Evolutionary conservation across 2,329 filamentous ascomycete genomes (phyloP).

Genomic region (Stachybotrys chartarum): DNA sequence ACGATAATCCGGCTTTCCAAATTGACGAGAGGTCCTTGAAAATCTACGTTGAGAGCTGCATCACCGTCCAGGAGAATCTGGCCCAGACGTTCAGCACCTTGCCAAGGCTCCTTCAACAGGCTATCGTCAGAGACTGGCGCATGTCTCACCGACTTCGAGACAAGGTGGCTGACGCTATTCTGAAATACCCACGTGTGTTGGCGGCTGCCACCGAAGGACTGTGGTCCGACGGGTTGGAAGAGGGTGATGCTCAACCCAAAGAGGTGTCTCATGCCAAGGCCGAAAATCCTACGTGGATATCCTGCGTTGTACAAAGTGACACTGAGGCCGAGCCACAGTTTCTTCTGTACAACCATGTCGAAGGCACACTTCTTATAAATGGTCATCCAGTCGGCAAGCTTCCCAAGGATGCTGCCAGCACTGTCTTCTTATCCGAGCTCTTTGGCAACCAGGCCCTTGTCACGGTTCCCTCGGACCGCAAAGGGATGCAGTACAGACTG

Average conservation of each 20-base stretch:
- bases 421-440: slow-evolving; percentile 33
- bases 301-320: slow-evolving; percentile 7
- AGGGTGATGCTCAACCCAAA: background rate
- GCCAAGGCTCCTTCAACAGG: slow-evolving; percentile 8
- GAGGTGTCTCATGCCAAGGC: slow-evolving; percentile 3
- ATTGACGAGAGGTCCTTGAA: slow-evolving; percentile 8
- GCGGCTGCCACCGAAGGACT: slow-evolving; percentile 10
- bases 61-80: slow-evolving; percentile 15
- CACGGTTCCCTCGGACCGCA: slow-evolving; percentile 41
- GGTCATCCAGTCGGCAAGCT: slow-evolving; percentile 33
- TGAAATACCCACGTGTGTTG: slow-evolving; percentile 7
- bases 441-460: slow-evolving; percentile 47
- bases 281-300: slow-evolving; percentile 6
- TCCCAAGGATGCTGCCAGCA: slow-evolving; percentile 38
- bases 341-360: slow-evolving; percentile 23
- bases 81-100: slow-evolving; percentile 13
- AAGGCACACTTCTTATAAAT: slow-evolving; percentile 25
- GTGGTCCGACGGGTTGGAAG: slow-evolving; percentile 10
- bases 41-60: slow-evolving; percentile 13
- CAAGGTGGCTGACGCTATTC: slow-evolving; percentile 6
- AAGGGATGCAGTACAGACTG: slow-evolving; percentile 45
- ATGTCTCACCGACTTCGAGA: slow-evolving; percentile 9
- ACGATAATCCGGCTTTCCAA: background rate
- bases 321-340: slow-evolving; percentile 6
- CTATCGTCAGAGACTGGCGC: slow-evolving; percentile 13